Base-by-base conservation (phyloP, 352 stramenopile species). In the Phytophthora pseudosyringae region DNA sequence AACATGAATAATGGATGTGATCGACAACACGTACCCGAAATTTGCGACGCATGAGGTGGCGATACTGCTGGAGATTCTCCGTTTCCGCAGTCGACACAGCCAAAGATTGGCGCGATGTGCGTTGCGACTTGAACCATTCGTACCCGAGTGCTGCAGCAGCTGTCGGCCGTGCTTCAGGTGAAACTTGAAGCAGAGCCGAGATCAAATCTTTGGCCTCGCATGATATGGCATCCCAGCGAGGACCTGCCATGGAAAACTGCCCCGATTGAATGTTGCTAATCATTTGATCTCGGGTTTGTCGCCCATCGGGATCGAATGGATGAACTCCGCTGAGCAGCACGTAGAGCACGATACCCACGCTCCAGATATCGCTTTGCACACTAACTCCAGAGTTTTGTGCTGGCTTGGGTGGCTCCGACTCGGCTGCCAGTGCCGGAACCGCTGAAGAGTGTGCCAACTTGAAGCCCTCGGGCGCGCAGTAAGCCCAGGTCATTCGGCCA, bases 301-400 rank as follows among this genome's bases (percentile, higher is more conserved):
- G 75, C 1, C 83, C 83, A 43, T 89, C 79, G 3, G 77, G 61
- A 68, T 92, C 85, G 33, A 97, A 97, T 5, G 88, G 88, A 32
- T 92, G 86, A 0, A 76, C 74, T 1, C 78, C 87, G 21, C 81
- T 94, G 3, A 97, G 78, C n/a, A 97, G 52, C 45, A 97, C 87
- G 65, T 95, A 97, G 29, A 96, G 58, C 21, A 97, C 89, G n/a
- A 97, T 85, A 38, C 90, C 90, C 4, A 97, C 68, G 31, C 81
- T 94, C 90, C 90, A 97, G 45, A 97, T 70, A 56, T 97, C 90
- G 28, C 80, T 81, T 67, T 94, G 83, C 28, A 64, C 58, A 72
- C 53, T 62, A 59, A 63, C 63, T 26, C 28, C 52, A 43, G 69
- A 80, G 47, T 63, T 62, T 66, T 50, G 85, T 36, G 59, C 47